Base-by-base conservation (phyloP, 2,329 filamentous ascomycete genomes). In the Sphaerostilbella broomeana region DNA sequence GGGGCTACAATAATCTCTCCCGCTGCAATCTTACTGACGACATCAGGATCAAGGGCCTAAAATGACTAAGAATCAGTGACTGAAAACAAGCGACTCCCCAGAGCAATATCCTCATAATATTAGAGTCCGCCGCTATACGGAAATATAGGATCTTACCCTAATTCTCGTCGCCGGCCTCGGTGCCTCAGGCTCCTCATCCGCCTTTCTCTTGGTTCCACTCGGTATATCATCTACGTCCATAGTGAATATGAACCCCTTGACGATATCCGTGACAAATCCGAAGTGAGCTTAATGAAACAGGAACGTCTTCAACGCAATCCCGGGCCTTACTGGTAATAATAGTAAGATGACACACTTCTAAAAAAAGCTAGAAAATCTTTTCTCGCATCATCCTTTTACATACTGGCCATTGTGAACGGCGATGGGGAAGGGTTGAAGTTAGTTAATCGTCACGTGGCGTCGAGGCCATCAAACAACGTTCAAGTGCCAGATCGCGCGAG, bases 1-100 rank as follows among this genome's bases (percentile, higher is more conserved):
- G 92, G 94, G 2, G 92, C 90, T 34, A 98, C 88, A 45, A 98
- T 98, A 53, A 98, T 98, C 62, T 98, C 92, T 15, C 92, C 92
- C 0, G 92, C 92, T 1, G 92, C 92, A 51, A 98, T 98, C 62
- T 97, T 98, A 70, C 97, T 98, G 49, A 98, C 85, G 16, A 98
- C 92, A 65, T 92, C 84, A 47, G 85, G 81, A 54, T 94, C 86
- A 18, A 98, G 75, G 11, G 90, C 84, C 81, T 94, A 17, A 5
- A 16, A 6, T 20, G 12, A 18, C 3, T 11, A 19, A 17, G 10
- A 9, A 27, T 43, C n/a, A 36, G 27, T 11, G 9, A 17, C 10
- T 6, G 8, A 11, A 21, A 15, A 24, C 21, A 3, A 4, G 6
- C 13, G 5, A 13, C 11, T 7, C 16, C 6, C 11, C 17, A 8